phyloP scores from a whole-genome alignment of 1,284 basidiomycete species.

The Agroathelia rolfsii region DNA sequence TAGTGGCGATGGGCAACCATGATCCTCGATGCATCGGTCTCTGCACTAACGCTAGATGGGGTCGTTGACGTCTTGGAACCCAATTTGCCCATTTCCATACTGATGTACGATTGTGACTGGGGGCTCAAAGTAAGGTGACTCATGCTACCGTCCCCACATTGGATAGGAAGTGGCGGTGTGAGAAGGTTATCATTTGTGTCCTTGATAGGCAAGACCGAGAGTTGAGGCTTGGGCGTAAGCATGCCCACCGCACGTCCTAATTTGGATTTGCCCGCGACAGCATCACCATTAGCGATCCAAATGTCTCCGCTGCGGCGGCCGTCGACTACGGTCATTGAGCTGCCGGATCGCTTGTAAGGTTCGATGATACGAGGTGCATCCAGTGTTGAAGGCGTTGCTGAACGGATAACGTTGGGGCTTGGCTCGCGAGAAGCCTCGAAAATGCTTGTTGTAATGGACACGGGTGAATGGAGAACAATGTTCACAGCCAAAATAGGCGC shows the following conservation, averaged over 20 bases:
- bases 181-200: conserved; percentile 26
- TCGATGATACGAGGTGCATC: conserved; percentile 27
- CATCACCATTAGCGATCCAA: conserved; percentile 59
- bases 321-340: conserved; percentile 55
- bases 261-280: conserved; percentile 50
- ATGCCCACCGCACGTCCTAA: conserved; percentile 48
- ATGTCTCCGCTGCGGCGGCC: conserved; percentile 60
- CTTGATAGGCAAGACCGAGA: conserved; percentile 51
- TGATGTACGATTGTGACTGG: conserved; percentile 40
- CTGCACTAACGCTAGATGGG: conserved; percentile 34
- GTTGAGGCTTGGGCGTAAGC: conserved; percentile 49
- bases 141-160: conserved; percentile 31
- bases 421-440: conserved; percentile 42
- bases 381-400: conserved; percentile 31
- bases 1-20: conserved; percentile 64
- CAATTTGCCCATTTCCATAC: conserved; percentile 42
- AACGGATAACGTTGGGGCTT: conserved; percentile 30
- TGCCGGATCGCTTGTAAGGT: conserved; percentile 48
- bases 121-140: conserved; percentile 35
- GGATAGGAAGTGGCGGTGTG: conserved; percentile 39
- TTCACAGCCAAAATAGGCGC: conserved; percentile 55
- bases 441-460: conserved; percentile 54
- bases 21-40: conserved; percentile 42
- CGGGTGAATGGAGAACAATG: conserved; percentile 44
- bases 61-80: conserved; percentile 46